Evolutionary conservation across 257 asterid species (phyloP).

Genomic region (Solanum paucissectum): DNA sequence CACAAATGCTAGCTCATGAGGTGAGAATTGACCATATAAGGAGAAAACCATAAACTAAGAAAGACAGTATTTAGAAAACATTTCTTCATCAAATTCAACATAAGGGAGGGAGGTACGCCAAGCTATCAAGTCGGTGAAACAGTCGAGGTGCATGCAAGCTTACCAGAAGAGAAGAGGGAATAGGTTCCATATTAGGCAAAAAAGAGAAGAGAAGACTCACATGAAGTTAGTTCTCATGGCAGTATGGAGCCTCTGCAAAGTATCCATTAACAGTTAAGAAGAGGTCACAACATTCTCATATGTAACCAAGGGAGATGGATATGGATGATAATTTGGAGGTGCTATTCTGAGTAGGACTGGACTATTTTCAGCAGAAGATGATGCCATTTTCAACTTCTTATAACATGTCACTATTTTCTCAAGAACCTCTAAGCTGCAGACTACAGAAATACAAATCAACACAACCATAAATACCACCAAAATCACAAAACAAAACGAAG

Average conservation of each 20-base stretch:
- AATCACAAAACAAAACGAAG: background rate
- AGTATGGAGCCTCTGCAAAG: slow-evolving; percentile 63
- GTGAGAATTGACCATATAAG: background rate
- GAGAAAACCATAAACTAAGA: background rate
- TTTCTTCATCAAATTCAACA: background rate
- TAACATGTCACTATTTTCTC: slow-evolving; percentile 15
- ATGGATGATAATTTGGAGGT: slow-evolving; percentile 28
- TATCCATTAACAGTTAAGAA: slow-evolving; percentile 33
- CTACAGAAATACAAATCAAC: background rate
- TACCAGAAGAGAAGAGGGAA: background rate
- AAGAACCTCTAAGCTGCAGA: slow-evolving; percentile 1
- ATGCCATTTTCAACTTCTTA: slow-evolving; percentile 11
- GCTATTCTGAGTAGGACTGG: slow-evolving; percentile 13
- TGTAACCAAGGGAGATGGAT: slow-evolving; percentile 57
- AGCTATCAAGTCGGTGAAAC: background rate
- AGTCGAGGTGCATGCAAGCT: background rate
- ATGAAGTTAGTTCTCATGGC: slow-evolving; percentile 79
- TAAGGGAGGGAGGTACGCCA: too few species aligned
- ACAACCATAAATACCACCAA: background rate
- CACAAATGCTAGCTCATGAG: background rate
- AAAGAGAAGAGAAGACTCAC: slow-evolving; percentile 26
- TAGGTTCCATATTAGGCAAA: background rate
- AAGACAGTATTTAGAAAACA: background rate
- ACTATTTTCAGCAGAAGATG: slow-evolving; percentile 17
- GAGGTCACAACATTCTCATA: slow-evolving; percentile 50